Percentiles rank a stretch among this genome's conserved stretches.
These are phyloP conservation scores for Globisporangium nunn DNA, from an alignment of 352 stramenopile species.

Conservation along the genomic window DNA sequence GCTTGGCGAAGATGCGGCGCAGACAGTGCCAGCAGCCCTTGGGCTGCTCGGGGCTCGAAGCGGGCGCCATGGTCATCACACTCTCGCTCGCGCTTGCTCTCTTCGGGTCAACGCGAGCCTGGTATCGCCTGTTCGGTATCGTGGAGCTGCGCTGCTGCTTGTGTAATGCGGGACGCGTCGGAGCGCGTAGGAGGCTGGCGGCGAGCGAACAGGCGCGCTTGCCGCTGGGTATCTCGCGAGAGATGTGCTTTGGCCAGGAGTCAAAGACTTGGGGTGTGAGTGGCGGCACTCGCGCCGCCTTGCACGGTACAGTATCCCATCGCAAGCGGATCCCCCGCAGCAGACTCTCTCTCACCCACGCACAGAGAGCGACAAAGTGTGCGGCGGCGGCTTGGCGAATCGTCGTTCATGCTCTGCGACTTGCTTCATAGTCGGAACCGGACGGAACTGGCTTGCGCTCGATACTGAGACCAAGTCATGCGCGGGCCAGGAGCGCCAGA, in stretches of 20 bases:
- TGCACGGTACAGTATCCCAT: background rate
- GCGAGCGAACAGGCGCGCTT: background rate
- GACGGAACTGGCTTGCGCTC: no score
- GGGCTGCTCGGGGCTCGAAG: background rate
- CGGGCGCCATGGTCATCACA: background rate
- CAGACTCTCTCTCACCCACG: no score
- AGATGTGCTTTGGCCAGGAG: background rate
- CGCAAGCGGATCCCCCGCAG: no score
- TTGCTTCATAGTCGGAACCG: background rate
- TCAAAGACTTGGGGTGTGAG: conserved; percentile 2
- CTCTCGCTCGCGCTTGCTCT: background rate
- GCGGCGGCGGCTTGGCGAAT: no score
- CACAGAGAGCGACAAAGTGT: no score
- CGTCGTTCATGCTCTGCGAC: background rate
- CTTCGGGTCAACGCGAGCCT: no score
- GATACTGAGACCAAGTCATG: no score
- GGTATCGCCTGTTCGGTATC: no score
- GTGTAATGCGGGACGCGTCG: background rate
- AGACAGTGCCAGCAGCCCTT: conserved; percentile 10
- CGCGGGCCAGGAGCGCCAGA: background rate
- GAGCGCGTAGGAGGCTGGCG: background rate
- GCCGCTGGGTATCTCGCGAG: background rate
- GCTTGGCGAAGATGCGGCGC: conserved; percentile 8
- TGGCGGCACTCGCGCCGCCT: background rate
- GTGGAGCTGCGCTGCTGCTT: background rate